Evolutionary conservation across 139 green algal species (phyloP).

Genomic region (Tetraselmis chui): DNA sequence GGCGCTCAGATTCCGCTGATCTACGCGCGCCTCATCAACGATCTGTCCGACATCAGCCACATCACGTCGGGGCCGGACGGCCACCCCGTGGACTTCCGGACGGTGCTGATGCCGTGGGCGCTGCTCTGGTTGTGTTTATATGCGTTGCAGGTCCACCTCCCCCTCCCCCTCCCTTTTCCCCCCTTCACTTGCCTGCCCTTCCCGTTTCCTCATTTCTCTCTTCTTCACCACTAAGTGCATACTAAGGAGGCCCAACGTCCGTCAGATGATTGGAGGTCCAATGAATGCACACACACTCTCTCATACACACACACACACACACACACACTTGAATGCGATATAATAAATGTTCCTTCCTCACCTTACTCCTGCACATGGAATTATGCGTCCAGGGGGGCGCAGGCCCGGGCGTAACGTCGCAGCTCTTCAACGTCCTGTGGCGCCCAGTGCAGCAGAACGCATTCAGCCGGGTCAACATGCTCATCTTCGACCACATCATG

Average conservation of each 20-base stretch:
- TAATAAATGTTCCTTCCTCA: too few relatives aligned
- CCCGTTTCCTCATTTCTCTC: too few relatives aligned
- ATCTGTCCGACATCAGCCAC: neutral
- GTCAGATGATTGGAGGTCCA: too few relatives aligned
- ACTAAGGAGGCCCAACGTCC: too few relatives aligned
- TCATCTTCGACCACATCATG: constrained; percentile 4
- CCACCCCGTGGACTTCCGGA: neutral
- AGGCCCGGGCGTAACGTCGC: neutral
- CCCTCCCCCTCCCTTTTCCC: too few relatives aligned
- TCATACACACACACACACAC: too few relatives aligned
- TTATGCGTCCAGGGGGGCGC: neutral
- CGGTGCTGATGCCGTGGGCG: neutral
- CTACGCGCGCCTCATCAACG: neutral
- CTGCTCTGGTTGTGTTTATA: neutral
- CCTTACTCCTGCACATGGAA: too few relatives aligned
- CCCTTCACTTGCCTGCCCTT: too few relatives aligned
- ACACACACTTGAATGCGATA: too few relatives aligned
- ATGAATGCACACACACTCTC: too few relatives aligned
- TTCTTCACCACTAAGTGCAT: too few relatives aligned
- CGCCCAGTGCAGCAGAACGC: neutral
- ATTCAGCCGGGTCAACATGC: neutral
- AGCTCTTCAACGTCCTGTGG: neutral
- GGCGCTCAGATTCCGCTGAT: neutral
- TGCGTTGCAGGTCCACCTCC: neutral
- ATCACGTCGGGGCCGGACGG: neutral